phyloP scores from a whole-genome alignment of 2,329 filamentous ascomycete species.

The Zymoseptoria brevis region DNA sequence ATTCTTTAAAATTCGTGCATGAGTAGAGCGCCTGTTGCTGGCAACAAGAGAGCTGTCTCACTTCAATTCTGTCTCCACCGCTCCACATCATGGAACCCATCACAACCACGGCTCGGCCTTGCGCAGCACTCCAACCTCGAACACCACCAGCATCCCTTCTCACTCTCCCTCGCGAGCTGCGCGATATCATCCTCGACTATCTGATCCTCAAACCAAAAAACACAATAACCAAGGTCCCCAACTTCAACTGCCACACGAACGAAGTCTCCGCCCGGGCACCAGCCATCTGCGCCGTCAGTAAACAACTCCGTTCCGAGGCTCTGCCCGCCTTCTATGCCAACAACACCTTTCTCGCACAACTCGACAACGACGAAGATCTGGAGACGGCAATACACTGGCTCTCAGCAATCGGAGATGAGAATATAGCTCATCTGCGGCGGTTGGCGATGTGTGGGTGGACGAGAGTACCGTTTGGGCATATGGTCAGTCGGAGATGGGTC shows the following conservation, averaged over 20 bases:
- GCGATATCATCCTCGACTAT: conserved; percentile 18
- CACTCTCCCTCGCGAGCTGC: conserved; percentile 20
- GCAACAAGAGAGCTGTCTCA: not conserved
- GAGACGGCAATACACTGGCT: conserved; percentile 16
- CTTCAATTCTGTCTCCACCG: not conserved
- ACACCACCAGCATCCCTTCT: conserved; percentile 9
- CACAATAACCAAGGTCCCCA: conserved; percentile 18
- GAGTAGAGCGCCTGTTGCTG: not conserved
- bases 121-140: not conserved
- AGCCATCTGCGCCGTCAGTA: conserved; percentile 13
- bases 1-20: not conserved
- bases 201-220: conserved; percentile 16
- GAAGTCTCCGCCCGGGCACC: conserved; percentile 17
- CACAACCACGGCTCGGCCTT: not conserved
- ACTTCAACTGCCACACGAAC: conserved; percentile 12
- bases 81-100: not conserved
- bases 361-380: conserved; percentile 15
- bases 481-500: conserved; percentile 16
- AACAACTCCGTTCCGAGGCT: conserved; percentile 17
- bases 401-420: conserved; percentile 12
- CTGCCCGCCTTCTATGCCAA: conserved; percentile 19
- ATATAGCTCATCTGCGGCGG: conserved; percentile 12
- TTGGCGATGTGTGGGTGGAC: conserved; percentile 20
- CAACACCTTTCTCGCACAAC: conserved; percentile 21
- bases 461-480: conserved; percentile 18